phyloP scores from a whole-genome alignment of 139 green algal genomes.

The Ettlia oleoabundans region DNA sequence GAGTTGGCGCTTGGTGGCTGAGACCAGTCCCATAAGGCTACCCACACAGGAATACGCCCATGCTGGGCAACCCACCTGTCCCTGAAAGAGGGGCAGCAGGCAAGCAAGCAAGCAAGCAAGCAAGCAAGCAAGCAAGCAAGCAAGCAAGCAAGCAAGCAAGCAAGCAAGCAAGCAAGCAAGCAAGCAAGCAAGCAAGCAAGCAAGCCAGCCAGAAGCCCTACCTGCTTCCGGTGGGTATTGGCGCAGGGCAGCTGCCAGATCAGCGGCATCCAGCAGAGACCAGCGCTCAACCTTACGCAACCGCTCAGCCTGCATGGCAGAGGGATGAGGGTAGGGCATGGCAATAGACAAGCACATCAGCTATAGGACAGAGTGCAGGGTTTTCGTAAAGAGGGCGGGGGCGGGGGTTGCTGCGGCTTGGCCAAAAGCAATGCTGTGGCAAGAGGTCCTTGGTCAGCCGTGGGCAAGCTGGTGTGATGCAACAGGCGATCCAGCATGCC shows the following conservation, averaged over 20 bases:
- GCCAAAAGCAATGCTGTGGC: too few species aligned
- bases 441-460: too few species aligned
- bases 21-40: too few species aligned
- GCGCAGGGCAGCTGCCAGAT: conserved; percentile 25
- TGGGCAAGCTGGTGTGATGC: background rate
- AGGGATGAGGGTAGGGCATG: background rate
- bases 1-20: too few species aligned
- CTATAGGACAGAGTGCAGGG: background rate
- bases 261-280: conserved; percentile 2
- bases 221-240: conserved; percentile 4
- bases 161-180: background rate
- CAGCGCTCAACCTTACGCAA: conserved; percentile 39
- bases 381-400: too few species aligned
- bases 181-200: background rate
- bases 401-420: too few species aligned
- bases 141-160: background rate
- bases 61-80: too few species aligned
- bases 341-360: background rate
- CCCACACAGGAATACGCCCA: too few species aligned
- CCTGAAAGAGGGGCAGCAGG: too few species aligned
- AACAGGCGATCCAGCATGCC: too few species aligned
- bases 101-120: too few species aligned
- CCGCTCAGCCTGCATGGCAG: background rate
- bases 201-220: background rate
- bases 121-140: too few species aligned